Evolutionary conservation across 2,329 filamentous ascomycete genomes (phyloP), one percentile per base, ranked within the genome.

Genomic region (Tolypocladium ophioglossoides): DNA sequence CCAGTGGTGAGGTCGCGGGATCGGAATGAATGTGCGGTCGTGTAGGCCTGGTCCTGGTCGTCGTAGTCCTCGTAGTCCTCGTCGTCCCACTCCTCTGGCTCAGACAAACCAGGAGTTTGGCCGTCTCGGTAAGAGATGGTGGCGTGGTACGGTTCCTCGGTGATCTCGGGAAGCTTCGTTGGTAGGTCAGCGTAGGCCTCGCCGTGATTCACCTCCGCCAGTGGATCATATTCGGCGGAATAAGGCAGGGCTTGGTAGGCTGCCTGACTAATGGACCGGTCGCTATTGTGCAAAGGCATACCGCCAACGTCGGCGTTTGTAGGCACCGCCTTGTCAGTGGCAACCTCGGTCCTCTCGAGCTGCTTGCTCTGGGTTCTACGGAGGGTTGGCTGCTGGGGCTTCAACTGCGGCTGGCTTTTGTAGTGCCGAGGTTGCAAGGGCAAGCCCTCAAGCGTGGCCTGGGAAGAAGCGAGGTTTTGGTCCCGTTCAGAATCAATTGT

Each of bases 1-100:
- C 73, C 71, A 5, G 75, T 76, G 11, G 78, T 82, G 61, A 78
- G 72, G 60, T 82, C 79, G 47, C 88, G 87, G 51, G 91, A 89
- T 24, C 83, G 80, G 59, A 84, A 83, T 12, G 89, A 91, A 61
- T 86, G 84, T 40, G 88, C 84, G 2, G 89, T 94, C 27, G 84
- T 85, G 55, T 88, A 89, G 24, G 87, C 91, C 55, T 86, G 86
- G 32, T 72, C 68, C 44, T 73, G 69, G 61, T 82, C 79, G 47
- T 83, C 79, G 58, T 79, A 80, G 41, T 74, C 76, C 58, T 91
- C 89, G 14, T 88, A 87, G 30, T 92, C 86, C 18, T 87, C 86
- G 20, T 91, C 87, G 18, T 89, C 85, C 85, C 85, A 87, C 66
- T 91, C 87, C 61, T 89, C 86, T 0, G 78, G 62, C 50, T 74